Base-by-base conservation (phyloP, 192 early-diverging fungal species). In the Coemansia furcata region DNA sequence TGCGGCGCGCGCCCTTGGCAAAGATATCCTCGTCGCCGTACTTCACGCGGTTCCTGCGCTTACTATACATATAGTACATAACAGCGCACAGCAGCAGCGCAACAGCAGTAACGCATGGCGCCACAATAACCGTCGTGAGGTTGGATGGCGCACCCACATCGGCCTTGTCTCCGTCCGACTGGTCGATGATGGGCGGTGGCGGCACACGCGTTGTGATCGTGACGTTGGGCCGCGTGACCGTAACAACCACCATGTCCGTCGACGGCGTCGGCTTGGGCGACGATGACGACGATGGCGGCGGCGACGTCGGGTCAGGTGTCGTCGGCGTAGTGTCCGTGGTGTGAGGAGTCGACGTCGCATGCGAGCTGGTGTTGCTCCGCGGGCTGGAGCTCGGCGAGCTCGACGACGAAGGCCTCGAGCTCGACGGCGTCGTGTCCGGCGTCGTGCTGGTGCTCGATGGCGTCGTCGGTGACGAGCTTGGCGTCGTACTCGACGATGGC, bases 101-200 rank as follows among this genome's bases (percentile, higher is more conserved):
- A 15, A 65, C 65, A 7, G 74, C 74, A 2, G 74, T 77, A 26
- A 69, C 74, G 14, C 30, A 30, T 10, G 79, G 62, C 23, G 79
- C 79, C 5, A 69, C 75, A 52, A 82, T 82, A 40, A 77, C 66
- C 0, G 79, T 73, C 26, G 74, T 72, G 3, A 71, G 70, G 58
- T 82, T 82, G 33, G 63, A 59, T n/a, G 74, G 73, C 14, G 67
- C 23, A 4, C 75, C 75, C 2, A 77, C 74, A 38, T 82, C 68
- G 7, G 78, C 79, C 75, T 82, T 82, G 59, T 74, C 71, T 37
- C 75, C 79, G 63, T 82, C 63, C 26, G 66, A 62, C 62, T 72
- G 63, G 57, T 80, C 78, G 60, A 80, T 80, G 33, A 73, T 75
- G 1, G 75, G 75, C 23, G 69, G 44, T 9, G 65, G 63, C 21